A percentile compares a stretch with the other conserved stretches of the same genome.
Evolutionary conservation across 164 flowering plant species (phyloP).

Genomic region (Liquidambar formosana): DNA sequence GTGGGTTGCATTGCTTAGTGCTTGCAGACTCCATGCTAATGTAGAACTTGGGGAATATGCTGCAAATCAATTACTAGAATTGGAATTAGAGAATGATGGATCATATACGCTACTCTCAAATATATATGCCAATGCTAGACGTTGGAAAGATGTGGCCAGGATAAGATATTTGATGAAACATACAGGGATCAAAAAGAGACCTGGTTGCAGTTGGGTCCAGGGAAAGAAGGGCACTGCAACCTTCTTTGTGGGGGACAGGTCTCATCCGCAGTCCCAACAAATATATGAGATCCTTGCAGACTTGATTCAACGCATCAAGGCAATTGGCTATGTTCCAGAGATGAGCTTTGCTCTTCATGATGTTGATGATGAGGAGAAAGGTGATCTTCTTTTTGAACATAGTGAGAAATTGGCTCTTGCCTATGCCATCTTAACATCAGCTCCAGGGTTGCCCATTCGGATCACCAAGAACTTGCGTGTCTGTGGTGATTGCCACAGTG

Average conservation of each 20-base stretch:
- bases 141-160: conserved; percentile 79
- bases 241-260: conserved; percentile 67
- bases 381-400: conserved; percentile 56
- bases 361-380: conserved; percentile 84
- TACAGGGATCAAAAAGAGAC: conserved; percentile 68
- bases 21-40: conserved; percentile 60
- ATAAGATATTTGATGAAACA: conserved; percentile 60
- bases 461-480: conserved; percentile 74
- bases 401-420: conserved; percentile 89
- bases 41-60: conserved; percentile 73
- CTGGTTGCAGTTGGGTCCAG: conserved; percentile 81
- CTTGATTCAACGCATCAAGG: conserved; percentile 48
- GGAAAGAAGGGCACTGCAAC: conserved; percentile 53
- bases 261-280: conserved; percentile 53
- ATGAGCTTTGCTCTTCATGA: conserved; percentile 74
- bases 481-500: conserved; percentile 78
- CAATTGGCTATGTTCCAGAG: conserved; percentile 67
- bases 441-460: conserved; percentile 61
- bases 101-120: conserved; percentile 74
- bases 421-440: conserved; percentile 58
- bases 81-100: conserved; percentile 58
- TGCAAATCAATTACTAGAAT: conserved; percentile 34
- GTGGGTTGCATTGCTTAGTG: conserved; percentile 73
- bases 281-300: conserved; percentile 49
- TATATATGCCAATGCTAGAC: conserved; percentile 71